These are phyloP conservation scores for Colletotrichum cordylinicola DNA, from an alignment of 2,329 filamentous ascomycete genomes.

Conservation along the genomic window DNA sequence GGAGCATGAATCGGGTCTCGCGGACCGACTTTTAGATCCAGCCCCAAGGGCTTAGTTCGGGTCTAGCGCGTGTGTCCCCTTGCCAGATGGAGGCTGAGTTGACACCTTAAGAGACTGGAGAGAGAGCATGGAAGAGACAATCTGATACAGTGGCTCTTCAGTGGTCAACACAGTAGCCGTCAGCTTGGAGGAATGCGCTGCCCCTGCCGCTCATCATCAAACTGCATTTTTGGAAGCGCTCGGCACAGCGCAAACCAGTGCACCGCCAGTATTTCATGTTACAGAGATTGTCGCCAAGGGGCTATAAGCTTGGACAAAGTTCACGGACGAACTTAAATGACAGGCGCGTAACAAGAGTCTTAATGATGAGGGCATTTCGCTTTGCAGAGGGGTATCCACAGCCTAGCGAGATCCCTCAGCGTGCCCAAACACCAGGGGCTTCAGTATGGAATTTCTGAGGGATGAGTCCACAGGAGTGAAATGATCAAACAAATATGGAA, in stretches of 20 bases:
- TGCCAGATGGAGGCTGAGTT: neutral
- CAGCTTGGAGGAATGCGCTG: neutral
- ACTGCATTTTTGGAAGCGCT: neutral
- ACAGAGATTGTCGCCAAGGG: neutral
- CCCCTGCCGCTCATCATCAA: slow-evolving; percentile 6
- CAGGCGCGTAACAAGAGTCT: neutral
- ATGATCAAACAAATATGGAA: neutral
- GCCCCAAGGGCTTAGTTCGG: neutral
- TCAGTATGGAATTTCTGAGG: neutral
- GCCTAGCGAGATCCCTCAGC: neutral
- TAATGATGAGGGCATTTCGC: neutral
- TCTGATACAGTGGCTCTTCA: neutral
- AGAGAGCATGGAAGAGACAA: neutral
- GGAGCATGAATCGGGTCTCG: neutral
- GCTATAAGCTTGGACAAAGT: neutral
- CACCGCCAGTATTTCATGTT: neutral
- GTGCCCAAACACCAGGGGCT: neutral
- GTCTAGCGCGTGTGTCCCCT: neutral
- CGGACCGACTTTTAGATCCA: neutral
- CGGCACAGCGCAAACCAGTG: neutral
- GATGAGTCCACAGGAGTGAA: neutral
- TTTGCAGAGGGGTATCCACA: neutral
- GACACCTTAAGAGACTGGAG: neutral
- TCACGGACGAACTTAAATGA: neutral
- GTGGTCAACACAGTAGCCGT: neutral